Evolutionary conservation across 2,329 filamentous ascomycete genomes (phyloP), one percentile per base, ranked within the genome.

Genomic region (Sclerotinia nivalis): DNA sequence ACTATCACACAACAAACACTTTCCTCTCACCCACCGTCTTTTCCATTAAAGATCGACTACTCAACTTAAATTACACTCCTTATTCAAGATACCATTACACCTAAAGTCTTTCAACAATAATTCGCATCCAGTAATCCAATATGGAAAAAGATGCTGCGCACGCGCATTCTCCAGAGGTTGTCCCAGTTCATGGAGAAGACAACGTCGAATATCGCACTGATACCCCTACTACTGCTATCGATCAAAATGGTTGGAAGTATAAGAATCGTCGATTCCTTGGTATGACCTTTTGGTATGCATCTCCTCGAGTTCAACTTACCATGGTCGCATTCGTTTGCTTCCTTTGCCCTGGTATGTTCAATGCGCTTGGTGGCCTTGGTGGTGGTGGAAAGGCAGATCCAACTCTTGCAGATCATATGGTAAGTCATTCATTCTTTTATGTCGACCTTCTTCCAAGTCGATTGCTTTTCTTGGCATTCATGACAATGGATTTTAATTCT

Each of bases 301-400:
- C 91, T 70, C 91, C 91, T 18, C 87, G 88, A 76, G 80, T 88
- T 61, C 91, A 94, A 81, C 84, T 94, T 49, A 76, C 91, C 72
- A 86, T 93, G 83, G 90, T 93, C 69, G 84, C 88, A 31, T 83
- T 91, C 71, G 88, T 91, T 64, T 91, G 89, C 78, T 91, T 92
- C 83, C 78, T 91, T 72, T 92, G 89, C 77, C 89, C 89, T 0
- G 89, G 89, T 75, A 91, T 91, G 88, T 91, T 87, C 83, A 91
- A 91, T 76, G 88, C 89, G 28, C 81, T 91, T 70, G 82, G 82
- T 71, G 89, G 89, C 71, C 82, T 91, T 49, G 89, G 89, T 70
- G 89, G 88, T 70, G 89, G 83, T 78, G 89, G 88, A 61, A 86
- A 86, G 75, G 78, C 88, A 72, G 82, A 88, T 76, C 72, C 81